Conservation (phyloP, 176 grass and related monocot species). For the Oryza australiensis region DNA sequence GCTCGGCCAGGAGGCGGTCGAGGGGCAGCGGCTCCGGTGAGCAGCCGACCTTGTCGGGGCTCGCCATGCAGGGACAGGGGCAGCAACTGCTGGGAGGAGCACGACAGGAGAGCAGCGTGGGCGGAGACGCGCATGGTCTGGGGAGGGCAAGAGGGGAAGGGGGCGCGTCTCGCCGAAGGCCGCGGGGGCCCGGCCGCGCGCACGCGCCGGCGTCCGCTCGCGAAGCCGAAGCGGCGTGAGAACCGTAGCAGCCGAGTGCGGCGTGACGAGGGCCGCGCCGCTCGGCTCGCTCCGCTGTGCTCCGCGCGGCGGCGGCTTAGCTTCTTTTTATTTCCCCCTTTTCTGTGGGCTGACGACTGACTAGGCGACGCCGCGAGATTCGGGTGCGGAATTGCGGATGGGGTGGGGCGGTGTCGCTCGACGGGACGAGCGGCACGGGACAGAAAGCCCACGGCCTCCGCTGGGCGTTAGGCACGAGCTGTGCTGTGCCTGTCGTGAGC, state of each 20-base stretch:
- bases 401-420: conserved; percentile 3
- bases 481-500: not conserved
- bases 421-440: not conserved
- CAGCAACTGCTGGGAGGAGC: not conserved
- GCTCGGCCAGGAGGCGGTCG: conserved; percentile 44
- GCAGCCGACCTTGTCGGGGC: conserved; percentile 48
- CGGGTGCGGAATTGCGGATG: conserved; percentile 25
- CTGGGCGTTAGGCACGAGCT: too few species aligned
- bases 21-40: conserved; percentile 35
- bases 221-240: not conserved
- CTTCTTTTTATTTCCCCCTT: not conserved
- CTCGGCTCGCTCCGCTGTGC: not conserved
- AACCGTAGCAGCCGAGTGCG: not conserved
- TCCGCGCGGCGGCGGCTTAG: not conserved
- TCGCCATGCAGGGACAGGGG: conserved; percentile 30
- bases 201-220: not conserved
- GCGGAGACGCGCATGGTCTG: conserved; percentile 43
- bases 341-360: not conserved
- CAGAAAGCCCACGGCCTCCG: not conserved
- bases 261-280: not conserved
- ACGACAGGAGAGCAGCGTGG: conserved; percentile 2
- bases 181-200: conserved; percentile 12
- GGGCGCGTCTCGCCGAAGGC: conserved; percentile 23
- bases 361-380: conserved; percentile 35
- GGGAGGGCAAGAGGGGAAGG: not conserved